phyloP scores from a whole-genome alignment of 208 protist species.

The Porcisia hertigi region DNA sequence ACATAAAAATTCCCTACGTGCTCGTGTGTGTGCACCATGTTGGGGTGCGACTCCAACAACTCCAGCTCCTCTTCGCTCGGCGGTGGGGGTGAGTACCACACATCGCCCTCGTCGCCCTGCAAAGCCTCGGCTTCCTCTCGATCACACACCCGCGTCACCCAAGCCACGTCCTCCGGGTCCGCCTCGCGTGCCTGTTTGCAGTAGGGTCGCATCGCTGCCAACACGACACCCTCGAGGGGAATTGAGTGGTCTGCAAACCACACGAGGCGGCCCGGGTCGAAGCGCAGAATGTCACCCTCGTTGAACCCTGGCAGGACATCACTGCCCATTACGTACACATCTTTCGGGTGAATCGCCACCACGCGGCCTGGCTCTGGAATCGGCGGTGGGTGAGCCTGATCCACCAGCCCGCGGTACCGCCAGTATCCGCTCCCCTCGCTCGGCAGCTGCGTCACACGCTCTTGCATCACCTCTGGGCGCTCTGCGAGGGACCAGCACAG shows the following conservation, averaged over 20 bases:
- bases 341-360: slow-evolving; percentile 44
- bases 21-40: slow-evolving; percentile 51
- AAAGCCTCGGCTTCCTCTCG: slow-evolving; percentile 17
- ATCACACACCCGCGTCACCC: slow-evolving; percentile 45
- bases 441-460: slow-evolving; percentile 54
- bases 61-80: slow-evolving; percentile 28
- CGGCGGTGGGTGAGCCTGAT: slow-evolving; percentile 56
- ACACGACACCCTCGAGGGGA: slow-evolving; percentile 75
- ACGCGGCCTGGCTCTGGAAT: slow-evolving; percentile 32
- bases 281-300: slow-evolving; percentile 80
- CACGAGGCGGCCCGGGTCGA: slow-evolving; percentile 42
- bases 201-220: slow-evolving; percentile 77
- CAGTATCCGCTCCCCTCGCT: slow-evolving; percentile 62
- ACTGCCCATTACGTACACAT: slow-evolving; percentile 86
- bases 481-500: slow-evolving; percentile 76
- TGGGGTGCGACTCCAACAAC: slow-evolving; percentile 21
- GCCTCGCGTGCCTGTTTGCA: slow-evolving; percentile 75
- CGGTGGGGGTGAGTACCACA: slow-evolving; percentile 24
- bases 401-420: slow-evolving; percentile 80
- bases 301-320: slow-evolving; percentile 80
- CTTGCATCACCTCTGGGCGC: slow-evolving; percentile 63
- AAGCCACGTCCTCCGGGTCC: slow-evolving; percentile 50
- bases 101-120: slow-evolving; percentile 18
- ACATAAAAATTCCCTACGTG: slow-evolving; percentile 78
- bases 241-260: slow-evolving; percentile 75